Base-by-base conservation (phyloP, 495 filamentous ascomycete genomes). In the Aspergillus bridgeri region DNA sequence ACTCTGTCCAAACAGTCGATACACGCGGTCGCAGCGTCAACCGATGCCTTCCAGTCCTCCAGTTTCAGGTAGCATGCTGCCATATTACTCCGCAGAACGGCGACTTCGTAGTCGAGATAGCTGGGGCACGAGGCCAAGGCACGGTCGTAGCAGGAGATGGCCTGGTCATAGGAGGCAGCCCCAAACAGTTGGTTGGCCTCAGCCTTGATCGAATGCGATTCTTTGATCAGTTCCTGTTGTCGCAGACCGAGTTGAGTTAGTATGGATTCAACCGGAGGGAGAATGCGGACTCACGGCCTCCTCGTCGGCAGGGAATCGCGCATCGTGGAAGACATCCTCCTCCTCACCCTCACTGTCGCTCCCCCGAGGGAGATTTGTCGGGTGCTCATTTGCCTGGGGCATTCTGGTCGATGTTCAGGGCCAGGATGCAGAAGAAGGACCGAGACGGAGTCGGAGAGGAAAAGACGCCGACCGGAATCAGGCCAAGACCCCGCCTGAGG, bases 61-160 rank as follows among this genome's bases (percentile, higher is more conserved):
- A 96, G 77, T 68, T 95, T 95, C 58, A 97, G 66, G 59, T 96
- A 86, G 66, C 90, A 96, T n/a, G 91, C 94, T 4, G 93, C 81
- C 57, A 96, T 84, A 75, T 98, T 98, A 71, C 86, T 88, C 29
- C 84, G 86, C 13, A 97, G 79, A 11, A 96, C 89, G 20, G 94
- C 91, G 63, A 93, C 77, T 65, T 96, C 91, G 75, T 89, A 94
- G 60, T 94, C 89, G 33, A 97, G 84, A 67, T 96, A 96, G 61
- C 83, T 88, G 2, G 94, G 94, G 58, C 89, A 94, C 19, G 86
- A 80, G 27, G 86, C 79, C 2, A 96, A 78, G 21, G 94, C 94
- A 57, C 89, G 83, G 64, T 92, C 89, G 75, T 98, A 98, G 65
- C 83, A 86, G 68, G 88, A 86, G 62, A 97, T 89, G n/a, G 94